Base-by-base conservation (phyloP, 208 protist genomes). In the Leishmania guyanensis region DNA sequence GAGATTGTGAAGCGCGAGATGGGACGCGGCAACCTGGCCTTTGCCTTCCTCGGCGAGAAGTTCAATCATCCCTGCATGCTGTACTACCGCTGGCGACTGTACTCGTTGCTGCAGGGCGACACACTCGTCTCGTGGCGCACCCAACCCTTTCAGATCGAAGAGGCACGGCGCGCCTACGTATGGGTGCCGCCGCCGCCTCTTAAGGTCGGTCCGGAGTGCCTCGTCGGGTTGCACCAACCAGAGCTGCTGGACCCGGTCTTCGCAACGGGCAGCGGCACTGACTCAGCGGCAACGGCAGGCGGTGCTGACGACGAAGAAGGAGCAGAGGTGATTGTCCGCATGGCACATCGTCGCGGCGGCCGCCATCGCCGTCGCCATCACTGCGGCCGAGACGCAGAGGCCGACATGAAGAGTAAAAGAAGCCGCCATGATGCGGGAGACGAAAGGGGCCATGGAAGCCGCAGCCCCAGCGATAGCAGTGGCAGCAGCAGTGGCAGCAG, bases 81-180 rank as follows among this genome's bases (percentile, higher is more conserved):
- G 33, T 97, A 97, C 87, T 97, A 97, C 86, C 92, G 94, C 77
- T 97, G 94, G 92, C 85, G 92, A 14, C 81, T 97, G 22, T 97
- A 95, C 86, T 94, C 94, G 17, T 79, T 96, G 26, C 82, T 97
- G 54, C 92, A 97, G 77, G 92, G 92, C 22, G 94, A 96, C 78
- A 90, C 83, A 4, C 75, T 95, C 43, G 50, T 90, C 4, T 60
- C 78, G 39, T 97, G 94, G 92, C 89, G 94, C 10, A 91, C 90
- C 5, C 84, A 90, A 76, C 90, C 91, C 33, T 97, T 93, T 78
- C 91, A 95, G 83, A 89, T 97, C 20, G 91, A 95, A 81, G 70
- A 62, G 12, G 82, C 82, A 20, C 82, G 82, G 33, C 89, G 84
- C 26, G 90, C 91, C 36, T 91, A 91, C 72, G 91, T 94, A 36